Conservation (phyloP, 306 rosid species). For the Cercis canadensis region DNA sequence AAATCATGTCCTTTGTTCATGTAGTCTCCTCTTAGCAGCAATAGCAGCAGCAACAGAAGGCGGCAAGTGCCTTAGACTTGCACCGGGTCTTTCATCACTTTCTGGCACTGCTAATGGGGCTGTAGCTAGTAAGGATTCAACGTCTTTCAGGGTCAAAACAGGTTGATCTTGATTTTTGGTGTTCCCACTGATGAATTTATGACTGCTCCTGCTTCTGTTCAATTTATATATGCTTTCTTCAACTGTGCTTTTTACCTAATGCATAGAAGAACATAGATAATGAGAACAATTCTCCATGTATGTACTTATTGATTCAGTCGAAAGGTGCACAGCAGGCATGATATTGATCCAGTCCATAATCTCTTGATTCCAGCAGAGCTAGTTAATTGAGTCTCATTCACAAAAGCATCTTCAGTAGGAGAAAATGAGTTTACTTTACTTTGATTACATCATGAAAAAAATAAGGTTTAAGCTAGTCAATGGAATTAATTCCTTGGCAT, state of each 20-base stretch:
- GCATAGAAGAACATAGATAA: conserved; percentile 23
- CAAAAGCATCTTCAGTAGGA: too few relatives aligned
- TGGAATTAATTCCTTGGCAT: too few relatives aligned
- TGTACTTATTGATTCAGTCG: too few relatives aligned
- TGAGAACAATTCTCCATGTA: conserved; percentile 14
- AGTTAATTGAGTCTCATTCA: too few relatives aligned
- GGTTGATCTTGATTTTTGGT: conserved; percentile 84
- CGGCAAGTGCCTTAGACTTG: conserved; percentile 67
- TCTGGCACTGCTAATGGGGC: conserved; percentile 50
- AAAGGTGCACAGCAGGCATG: too few relatives aligned
- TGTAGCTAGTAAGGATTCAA: conserved; percentile 71
- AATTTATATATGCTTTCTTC: conserved; percentile 88
- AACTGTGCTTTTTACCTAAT: conserved; percentile 84
- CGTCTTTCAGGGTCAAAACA: conserved; percentile 78
- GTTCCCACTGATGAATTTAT: conserved; percentile 78
- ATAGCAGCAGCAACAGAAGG: conserved; percentile 86
- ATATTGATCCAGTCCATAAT: too few relatives aligned
- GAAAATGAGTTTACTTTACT: too few relatives aligned
- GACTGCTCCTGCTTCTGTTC: conserved; percentile 71
- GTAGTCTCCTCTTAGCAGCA: conserved; percentile 88
- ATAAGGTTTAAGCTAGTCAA: too few relatives aligned
- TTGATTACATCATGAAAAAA: too few relatives aligned
- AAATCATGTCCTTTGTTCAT: conserved; percentile 50
- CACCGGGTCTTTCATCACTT: conserved; percentile 50
- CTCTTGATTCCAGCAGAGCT: too few relatives aligned